Evolutionary conservation across 1,284 basidiomycete species (phyloP), one percentile per base, ranked within the genome.

Genomic region (Sporisorium graminicola): DNA sequence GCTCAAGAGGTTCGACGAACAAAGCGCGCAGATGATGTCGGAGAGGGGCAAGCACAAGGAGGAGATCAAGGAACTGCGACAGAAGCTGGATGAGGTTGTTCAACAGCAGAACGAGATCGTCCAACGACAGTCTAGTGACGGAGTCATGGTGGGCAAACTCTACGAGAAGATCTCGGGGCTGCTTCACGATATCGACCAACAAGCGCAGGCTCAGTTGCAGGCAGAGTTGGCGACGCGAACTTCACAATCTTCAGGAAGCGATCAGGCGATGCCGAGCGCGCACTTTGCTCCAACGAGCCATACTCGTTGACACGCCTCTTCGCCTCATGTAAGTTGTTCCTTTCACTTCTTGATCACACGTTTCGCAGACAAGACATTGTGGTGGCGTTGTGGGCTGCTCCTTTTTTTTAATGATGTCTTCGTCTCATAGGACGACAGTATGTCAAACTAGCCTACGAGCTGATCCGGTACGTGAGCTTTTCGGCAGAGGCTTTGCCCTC

Each of bases 401-500:
- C 10, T 35, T 35, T 35, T 20, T 4, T 3, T n/a, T 43, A 2
- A 4, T 18, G 16, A 40, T 40, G 37, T n/a, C 18, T 18, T 40
- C 18, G 35, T 35, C 14, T 35, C 12, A 40, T 4, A 5, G 16
- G 13, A 40, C 3, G 37, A 18, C 16, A n/a, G 18, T 22, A n/a
- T 24, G n/a, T 33, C 12, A 2, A 5, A n/a, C 42, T 2, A 20
- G 4, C 6, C 10, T 52, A 65, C 13, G 65, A 67, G 63, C 64
- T 70, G 67, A 76, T 76, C 20, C 58, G 58, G 60, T 77, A 81
- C 10, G 76, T 74, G 18, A 84, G 66, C 70, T 84, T 84, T 59
- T 84, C 79, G 7, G 74, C 78, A 1, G 77, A 80, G 7, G 79
- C 78, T 50, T 84, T 75, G 31, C 77, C 77, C 2, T 79, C 65